Base-by-base conservation (phyloP, 108 stramenopile species). In the Nitzschia inconspicua region DNA sequence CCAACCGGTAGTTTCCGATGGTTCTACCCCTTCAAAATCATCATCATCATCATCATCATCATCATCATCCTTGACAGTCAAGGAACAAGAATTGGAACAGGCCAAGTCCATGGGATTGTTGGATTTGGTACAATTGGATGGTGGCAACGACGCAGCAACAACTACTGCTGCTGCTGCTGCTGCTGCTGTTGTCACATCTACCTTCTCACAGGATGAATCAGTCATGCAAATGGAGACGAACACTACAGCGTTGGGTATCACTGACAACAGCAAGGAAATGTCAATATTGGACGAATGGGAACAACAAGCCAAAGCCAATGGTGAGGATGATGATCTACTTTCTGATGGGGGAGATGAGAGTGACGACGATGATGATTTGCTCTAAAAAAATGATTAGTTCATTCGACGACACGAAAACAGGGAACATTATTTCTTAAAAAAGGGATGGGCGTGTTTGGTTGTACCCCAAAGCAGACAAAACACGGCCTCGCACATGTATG, bases 321-420 rank as follows among this genome's bases (percentile, higher is more conserved):
- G 50, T n/a, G 54, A 52, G 39, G 42, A 57, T 25, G 54, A 77
- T 10, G 68, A 60, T 31, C 43, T 60, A 18, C 34, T 64, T 32
- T 66, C 47, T 22, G 34, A 22, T 16, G 57, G 57, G 27, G 37
- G 41, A 42, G 59, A 53, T 2, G 73, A 63, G 34, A 68, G 65
- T 26, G 69, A 70, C 19, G 60, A 59, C 44, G 76, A 77, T 29
- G 76, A 77, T 40, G 76, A 77, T 39, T 44, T 77, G 31, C 63
- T 77, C 1, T 77, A 77, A n/a, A n/a, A n/a, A n/a, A n/a, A n/a
- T n/a, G n/a, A n/a, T n/a, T n/a, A n/a, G n/a, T n/a, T n/a, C n/a
- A n/a, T n/a, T n/a, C n/a, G n/a, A n/a, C n/a, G n/a, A n/a, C n/a
- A n/a, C n/a, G n/a, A n/a, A n/a, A n/a, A n/a, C n/a, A n/a, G n/a